Percentiles rank a stretch among this genome's conserved stretches.
Conservation (phyloP, 2,329 filamentous ascomycete genomes). For the Sporothrix luriei region DNA sequence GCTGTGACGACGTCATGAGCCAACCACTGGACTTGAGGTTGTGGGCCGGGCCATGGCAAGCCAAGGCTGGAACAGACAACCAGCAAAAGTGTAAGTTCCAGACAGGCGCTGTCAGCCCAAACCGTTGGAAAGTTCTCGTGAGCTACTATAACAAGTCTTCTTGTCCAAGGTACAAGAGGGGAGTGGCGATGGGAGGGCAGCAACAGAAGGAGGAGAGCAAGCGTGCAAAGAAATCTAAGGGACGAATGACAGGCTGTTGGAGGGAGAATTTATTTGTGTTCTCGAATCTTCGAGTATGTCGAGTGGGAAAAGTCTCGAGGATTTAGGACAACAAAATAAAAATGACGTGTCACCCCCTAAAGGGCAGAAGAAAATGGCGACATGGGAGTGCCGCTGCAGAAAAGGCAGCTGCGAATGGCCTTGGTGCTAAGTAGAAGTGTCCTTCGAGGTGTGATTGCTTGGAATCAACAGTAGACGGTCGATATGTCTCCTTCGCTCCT, state of each 20-base stretch:
- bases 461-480: background rate
- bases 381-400: conserved; percentile 19
- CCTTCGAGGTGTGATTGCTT: too few species aligned
- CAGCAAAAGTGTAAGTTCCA: background rate
- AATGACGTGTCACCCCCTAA: conserved; percentile 1
- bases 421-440: background rate
- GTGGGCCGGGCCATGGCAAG: background rate
- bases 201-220: background rate
- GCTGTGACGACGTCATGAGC: background rate
- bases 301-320: conserved; percentile 3
- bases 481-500: background rate
- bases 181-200: background rate
- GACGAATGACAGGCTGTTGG: background rate
- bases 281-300: background rate
- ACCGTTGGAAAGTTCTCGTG: conserved; percentile 2
- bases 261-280: background rate
- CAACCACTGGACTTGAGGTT: background rate
- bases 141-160: conserved; percentile 1
- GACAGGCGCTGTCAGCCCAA: background rate
- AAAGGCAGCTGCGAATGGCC: background rate
- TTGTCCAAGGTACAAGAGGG: background rate
- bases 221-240: background rate
- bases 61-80: conserved; percentile 1
- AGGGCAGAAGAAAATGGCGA: background rate
- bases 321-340: background rate